phyloP scores from a whole-genome alignment of 495 filamentous ascomycete genomes.

The Rostrohypoxylon terebratum region DNA sequence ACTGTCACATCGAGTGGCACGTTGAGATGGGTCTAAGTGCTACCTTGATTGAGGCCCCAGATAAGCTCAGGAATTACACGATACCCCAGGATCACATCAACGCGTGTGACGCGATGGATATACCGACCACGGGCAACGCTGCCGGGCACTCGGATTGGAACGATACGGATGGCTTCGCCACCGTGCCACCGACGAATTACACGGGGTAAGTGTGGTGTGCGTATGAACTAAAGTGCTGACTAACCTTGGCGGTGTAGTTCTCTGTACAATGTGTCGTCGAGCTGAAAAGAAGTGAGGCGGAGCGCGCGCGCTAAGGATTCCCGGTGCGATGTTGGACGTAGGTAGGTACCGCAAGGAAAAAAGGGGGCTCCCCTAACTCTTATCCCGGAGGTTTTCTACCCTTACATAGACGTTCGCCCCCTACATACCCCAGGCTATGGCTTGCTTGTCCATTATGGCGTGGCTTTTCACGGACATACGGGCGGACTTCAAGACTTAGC shows the following conservation, averaged over 20 bases:
- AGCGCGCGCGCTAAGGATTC: not conserved
- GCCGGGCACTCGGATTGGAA: slow-evolving; percentile 75
- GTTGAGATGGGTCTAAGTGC: slow-evolving; percentile 77
- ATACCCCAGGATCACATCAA: slow-evolving; percentile 73
- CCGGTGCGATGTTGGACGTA: not conserved
- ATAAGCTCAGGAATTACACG: slow-evolving; percentile 65
- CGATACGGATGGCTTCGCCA: slow-evolving; percentile 67
- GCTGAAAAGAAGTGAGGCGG: slow-evolving; percentile 3
- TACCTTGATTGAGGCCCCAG: slow-evolving; percentile 77
- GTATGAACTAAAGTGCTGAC: not conserved
- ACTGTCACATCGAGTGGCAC: slow-evolving; percentile 89
- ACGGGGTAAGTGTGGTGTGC: slow-evolving; percentile 50
- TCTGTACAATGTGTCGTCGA: slow-evolving; percentile 23
- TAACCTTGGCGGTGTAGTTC: slow-evolving; percentile 29
- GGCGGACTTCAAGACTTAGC: not conserved
- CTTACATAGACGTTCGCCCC: not conserved
- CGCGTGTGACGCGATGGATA: slow-evolving; percentile 64
- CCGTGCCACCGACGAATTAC: slow-evolving; percentile 55
- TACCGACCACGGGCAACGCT: slow-evolving; percentile 75
- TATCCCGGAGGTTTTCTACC: not conserved
- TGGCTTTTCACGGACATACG: not conserved
- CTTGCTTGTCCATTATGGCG: not conserved
- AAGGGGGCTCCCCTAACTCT: not conserved
- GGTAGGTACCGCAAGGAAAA: not conserved
- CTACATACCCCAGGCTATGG: slow-evolving; percentile 1